Conservation (phyloP, 2,329 filamentous ascomycete species). For the Pseudogymnoascus sp. region DNA sequence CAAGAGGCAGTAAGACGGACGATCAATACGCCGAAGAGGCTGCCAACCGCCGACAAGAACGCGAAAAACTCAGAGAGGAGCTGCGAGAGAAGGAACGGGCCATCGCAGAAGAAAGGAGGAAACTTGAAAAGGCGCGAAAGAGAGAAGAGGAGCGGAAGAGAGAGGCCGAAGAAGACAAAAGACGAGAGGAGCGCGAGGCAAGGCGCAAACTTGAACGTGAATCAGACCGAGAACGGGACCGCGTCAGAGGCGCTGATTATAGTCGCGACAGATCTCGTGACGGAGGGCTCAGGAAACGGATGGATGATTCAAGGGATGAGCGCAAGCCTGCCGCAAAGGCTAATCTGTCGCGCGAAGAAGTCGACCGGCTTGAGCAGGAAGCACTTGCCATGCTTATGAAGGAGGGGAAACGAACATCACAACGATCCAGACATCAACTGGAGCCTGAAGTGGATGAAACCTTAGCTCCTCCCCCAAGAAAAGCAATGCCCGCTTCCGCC, state of each 20-base stretch:
- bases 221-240: constrained; percentile 16
- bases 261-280: constrained; percentile 3
- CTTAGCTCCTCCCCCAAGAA: constrained; percentile 27
- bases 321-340: constrained; percentile 13
- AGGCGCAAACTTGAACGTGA: constrained; percentile 23
- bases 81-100: constrained; percentile 47
- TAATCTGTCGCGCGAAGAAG: constrained; percentile 27
- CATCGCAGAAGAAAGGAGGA: constrained; percentile 52
- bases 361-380: constrained; percentile 26
- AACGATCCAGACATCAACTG: constrained; percentile 25
- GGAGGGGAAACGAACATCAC: constrained; percentile 24
- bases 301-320: constrained; percentile 6
- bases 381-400: constrained; percentile 28
- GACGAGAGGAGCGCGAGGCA: constrained; percentile 28
- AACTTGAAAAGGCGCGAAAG: constrained; percentile 45
- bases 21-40: constrained; percentile 64
- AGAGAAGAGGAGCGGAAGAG: constrained; percentile 40
- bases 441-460: constrained; percentile 27
- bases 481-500: constrained; percentile 26
- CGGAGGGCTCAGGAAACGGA: constrained; percentile 10
- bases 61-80: constrained; percentile 53
- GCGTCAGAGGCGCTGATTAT: constrained; percentile 20
- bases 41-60: constrained; percentile 47
- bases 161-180: constrained; percentile 38
- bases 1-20: constrained; percentile 62